Evolutionary conservation across 2,329 filamentous ascomycete species (phyloP), one percentile per base, ranked within the genome.

Genomic region (Cryphonectria carpinicola): DNA sequence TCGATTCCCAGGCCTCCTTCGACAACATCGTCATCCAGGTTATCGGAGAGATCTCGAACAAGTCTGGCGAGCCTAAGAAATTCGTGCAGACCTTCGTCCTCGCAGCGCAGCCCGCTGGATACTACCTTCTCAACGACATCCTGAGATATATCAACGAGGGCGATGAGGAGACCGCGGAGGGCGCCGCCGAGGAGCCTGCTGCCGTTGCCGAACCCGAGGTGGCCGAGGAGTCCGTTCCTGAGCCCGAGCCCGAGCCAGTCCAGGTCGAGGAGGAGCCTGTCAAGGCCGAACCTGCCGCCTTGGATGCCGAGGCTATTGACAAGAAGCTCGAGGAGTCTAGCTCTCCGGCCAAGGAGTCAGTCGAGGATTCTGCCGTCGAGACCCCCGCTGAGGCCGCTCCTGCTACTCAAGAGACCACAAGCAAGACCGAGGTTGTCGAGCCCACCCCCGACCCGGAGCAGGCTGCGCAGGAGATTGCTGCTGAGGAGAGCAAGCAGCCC

Each of bases 61-160:
- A 97, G 82, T 90, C 89, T 65, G 91, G 91, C 74, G 93, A 96
- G 71, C 93, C 95, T 78, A 95, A 93, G 86, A 98, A 98, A 82
- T 99, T 99, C 79, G 92, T 95, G 56, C 96, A 99, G 87, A 98
- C 95, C 67, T 99, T 99, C 77, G 93, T 99, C 73, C 92, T 99
- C 73, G 96, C 96, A 65, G 91, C 95, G 82, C 96, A 99, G 84
- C 94, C 94, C 65, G 97, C 95, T 70, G 96, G 96, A 74, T 99
- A 98, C 86, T 99, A 97, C 77, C 95, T 99, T 46, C 89, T 99
- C 77, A 99, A 99, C 82, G 96, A 99, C 79, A 97, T 99, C 80
- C 94, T 98, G 85, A 89, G 96, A 76, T 98, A 97, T 83, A 90
- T 99, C 75, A 90, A 92, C 74, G 93, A 95, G 76, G 87, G 87